Base-by-base conservation (phyloP, 495 filamentous ascomycete genomes). In the Hyaloscypha variabilis region DNA sequence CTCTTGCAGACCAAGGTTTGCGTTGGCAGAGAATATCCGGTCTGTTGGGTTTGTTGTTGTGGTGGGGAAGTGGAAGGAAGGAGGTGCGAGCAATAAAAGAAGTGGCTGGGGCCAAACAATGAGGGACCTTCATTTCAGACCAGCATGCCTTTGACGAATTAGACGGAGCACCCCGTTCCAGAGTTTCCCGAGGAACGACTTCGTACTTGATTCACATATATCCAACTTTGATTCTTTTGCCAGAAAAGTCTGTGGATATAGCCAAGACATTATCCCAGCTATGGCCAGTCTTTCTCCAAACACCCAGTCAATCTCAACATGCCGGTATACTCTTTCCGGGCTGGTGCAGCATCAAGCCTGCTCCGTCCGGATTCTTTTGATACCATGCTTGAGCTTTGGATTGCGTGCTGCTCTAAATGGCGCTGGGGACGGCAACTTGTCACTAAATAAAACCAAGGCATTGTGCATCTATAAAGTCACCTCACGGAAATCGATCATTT, bases 41-140 rank as follows among this genome's bases (percentile, higher is more conserved):
- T 46, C 11, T 46, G 39, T 17, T 1, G 39, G 39, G 14, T 17
- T 17, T 46, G 39, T 46, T 46, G 39, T 46, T 46, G 39, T 46
- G 39, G 39, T 14, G 39, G 39, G 39, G 39, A 46, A 46, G 39
- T 46, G 39, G 39, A 46, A 11, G 39, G 39, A 19, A 46, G 39
- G 39, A 46, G 39, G 39, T 46, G 39, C 39, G 39, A 46, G 39
- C 39, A 46, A 46, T 46, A 46, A 46, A 46, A 46, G 39, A 46
- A 19, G 39, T 46, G 39, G 39, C 39, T 46, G 39, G 39, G 39
- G 39, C 39, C 39, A 46, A 46, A 46, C 39, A 46, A 46, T 46
- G 17, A 46, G 39, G 31, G 31, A 36, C 31, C 31, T 36, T 36
- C 31, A 36, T 13, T 13, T 36, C 31, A 46, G 39, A 46, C 39